Percentiles rank a stretch among this genome's conserved stretches.
These are phyloP conservation scores for Trichophaea hybrida DNA, from an alignment of 2,329 filamentous ascomycete species.

Conservation along the genomic window DNA sequence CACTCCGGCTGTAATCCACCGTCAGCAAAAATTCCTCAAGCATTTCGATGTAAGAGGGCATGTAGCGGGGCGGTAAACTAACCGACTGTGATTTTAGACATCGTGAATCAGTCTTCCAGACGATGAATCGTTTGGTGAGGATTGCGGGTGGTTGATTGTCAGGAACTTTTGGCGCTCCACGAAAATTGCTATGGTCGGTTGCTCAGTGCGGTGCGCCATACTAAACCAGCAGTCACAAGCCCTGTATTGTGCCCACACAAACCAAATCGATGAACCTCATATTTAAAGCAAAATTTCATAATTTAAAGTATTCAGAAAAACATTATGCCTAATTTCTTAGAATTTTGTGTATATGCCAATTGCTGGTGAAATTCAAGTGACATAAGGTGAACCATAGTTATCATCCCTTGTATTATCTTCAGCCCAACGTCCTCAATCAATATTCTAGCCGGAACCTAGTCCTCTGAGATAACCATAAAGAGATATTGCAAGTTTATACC, in stretches of 20 bases:
- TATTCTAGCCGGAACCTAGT: too few species aligned
- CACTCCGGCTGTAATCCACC: conserved; percentile 56
- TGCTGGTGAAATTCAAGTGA: background rate
- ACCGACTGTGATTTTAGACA: conserved; percentile 47
- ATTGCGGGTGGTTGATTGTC: conserved; percentile 26
- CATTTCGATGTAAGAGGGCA: background rate
- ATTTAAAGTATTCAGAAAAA: background rate
- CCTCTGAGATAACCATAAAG: background rate
- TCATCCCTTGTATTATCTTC: background rate
- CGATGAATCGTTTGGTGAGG: conserved; percentile 29
- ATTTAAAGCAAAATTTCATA: background rate
- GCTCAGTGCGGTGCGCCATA: background rate
- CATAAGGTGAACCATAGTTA: background rate
- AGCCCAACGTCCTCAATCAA: background rate
- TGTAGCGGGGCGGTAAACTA: conserved; percentile 26
- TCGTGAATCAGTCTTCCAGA: conserved; percentile 33
- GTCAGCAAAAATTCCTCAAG: conserved; percentile 12
- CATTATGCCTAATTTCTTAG: background rate
- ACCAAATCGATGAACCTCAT: too few species aligned
- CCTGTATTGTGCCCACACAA: too few species aligned
- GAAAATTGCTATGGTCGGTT: background rate
- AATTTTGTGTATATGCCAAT: background rate
- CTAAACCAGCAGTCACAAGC: too few species aligned
- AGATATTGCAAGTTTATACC: background rate
- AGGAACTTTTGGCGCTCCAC: background rate